These are phyloP conservation scores for Botrytis medusae DNA, from an alignment of 2,329 filamentous ascomycete species.

Conservation along the genomic window DNA sequence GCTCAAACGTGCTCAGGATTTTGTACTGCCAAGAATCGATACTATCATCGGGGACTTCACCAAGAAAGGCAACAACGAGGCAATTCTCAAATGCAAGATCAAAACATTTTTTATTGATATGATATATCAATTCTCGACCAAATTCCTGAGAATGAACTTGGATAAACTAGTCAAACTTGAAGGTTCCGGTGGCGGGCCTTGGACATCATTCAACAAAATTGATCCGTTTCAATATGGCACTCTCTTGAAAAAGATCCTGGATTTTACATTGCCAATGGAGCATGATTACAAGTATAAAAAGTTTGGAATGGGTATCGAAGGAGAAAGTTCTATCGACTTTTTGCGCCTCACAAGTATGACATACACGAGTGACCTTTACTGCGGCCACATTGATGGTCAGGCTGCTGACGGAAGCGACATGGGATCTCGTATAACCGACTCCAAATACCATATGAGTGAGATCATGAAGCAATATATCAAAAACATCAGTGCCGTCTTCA, in stretches of 20 bases:
- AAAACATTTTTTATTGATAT: neutral
- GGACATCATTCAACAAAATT: neutral
- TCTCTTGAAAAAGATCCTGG: neutral
- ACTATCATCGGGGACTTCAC: constrained; percentile 12
- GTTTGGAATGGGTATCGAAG: neutral
- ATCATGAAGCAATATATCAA: neutral
- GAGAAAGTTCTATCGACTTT: neutral
- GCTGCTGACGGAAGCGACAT: neutral
- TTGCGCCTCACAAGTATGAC: neutral
- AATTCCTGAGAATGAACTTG: neutral
- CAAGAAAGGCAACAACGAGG: neutral
- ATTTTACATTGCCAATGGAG: constrained; percentile 3
- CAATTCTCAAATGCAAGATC: neutral
- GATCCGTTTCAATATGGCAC: no score
- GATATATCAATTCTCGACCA: neutral
- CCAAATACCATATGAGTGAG: neutral
- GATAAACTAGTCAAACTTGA: neutral
- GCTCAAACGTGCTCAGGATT: neutral
- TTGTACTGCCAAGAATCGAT: neutral
- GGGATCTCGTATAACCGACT: neutral
- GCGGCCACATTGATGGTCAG: constrained; percentile 1
- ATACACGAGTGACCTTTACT: constrained; percentile 1
- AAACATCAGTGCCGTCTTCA: neutral
- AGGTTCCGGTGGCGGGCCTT: no score
- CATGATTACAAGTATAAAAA: neutral